Evolutionary conservation across 495 filamentous ascomycete genomes (phyloP).

Genomic region (Aspergillus nidulans): DNA sequence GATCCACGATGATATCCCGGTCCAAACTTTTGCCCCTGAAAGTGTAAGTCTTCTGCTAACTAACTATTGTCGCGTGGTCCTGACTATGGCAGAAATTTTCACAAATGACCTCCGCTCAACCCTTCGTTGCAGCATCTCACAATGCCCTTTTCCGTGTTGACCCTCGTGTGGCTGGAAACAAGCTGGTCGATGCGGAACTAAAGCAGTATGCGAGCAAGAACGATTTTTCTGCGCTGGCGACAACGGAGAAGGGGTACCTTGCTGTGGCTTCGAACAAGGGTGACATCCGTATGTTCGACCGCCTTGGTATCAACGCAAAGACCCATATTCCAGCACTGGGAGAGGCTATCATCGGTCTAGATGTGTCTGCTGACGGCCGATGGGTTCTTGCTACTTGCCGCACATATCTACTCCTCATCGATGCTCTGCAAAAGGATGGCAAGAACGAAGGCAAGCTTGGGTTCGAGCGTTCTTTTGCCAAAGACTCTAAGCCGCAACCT

Average conservation of each 20-base stretch:
- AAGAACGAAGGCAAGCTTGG: conserved; percentile 98
- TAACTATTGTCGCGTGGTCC: conserved; percentile 1
- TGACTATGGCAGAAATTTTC: conserved; percentile 71
- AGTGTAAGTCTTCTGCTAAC: conserved; percentile 47
- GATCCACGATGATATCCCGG: conserved; percentile 93
- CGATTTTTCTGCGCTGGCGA: conserved; percentile 89
- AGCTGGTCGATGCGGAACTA: conserved; percentile 85
- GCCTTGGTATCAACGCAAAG: conserved; percentile 94
- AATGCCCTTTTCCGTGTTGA: conserved; percentile 95
- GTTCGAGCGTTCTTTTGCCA: conserved; percentile 89
- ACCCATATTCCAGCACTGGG: conserved; percentile 94
- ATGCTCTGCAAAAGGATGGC: conserved; percentile 82
- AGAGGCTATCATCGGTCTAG: conserved; percentile 90
- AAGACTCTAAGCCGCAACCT: conserved; percentile 89
- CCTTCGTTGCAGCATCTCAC: conserved; percentile 85
- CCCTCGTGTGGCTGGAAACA: conserved; percentile 83
- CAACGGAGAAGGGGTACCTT: conserved; percentile 92
- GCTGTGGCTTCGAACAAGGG: conserved; percentile 97
- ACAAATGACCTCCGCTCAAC: conserved; percentile 93
- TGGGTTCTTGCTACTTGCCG: conserved; percentile 94
- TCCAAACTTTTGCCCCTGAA: conserved; percentile 86
- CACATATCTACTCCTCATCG: conserved; percentile 91
- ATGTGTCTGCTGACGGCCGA: conserved; percentile 89
- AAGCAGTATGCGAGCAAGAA: conserved; percentile 97
- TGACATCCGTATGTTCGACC: conserved; percentile 94